Evolutionary conservation across 1,139 yeast species (phyloP), one percentile per base, ranked within the genome.

Genomic region (Keqinozyma sinolaborantium): DNA sequence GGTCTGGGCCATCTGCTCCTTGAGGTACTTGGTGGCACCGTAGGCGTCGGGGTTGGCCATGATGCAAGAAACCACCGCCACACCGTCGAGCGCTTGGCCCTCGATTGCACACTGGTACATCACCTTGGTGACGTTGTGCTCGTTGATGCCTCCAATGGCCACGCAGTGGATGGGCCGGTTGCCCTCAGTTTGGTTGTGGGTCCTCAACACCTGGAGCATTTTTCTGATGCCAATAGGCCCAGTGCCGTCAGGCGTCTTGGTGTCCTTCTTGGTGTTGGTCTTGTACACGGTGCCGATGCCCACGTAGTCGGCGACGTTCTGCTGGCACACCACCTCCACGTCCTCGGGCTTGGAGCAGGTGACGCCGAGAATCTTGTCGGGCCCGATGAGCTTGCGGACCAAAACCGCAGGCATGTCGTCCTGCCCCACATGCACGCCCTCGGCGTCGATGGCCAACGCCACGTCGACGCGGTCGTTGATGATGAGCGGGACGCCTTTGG

Each of bases 391-490:
- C 44, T 64, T 52, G 25, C 97, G 58, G 1, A 77, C 94, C 16
- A 68, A 42, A 2, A 56, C 54, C 2, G 83, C 82, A 2, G 73
- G 73, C 86, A 90, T 84, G 51, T 90, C 97, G 36, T 83, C 92
- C 54, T 88, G 97, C 1, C 97, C 97, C 14, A 90, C 87, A 60
- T 90, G 97, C 11, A 90, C 83, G 23, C 95, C 95, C 38, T 88
- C 96, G 0, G 95, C 95, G 46, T 76, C 94, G 33, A 86, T 68
- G 0, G 97, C 97, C 31, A 88, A 61, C 0, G 96, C 97, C 5
- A 90, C 87, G 50, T 90, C 97, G 5, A 87, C 73, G 29, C 97
- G 63, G 51, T 90, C 97, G 49, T 90, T 87, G 48, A 90, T 88
- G 21, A 90, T 77, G 41, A 90, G 63, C 0, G 97, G 97, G 13